These are phyloP conservation scores for Bryoerythrophyllum caledonicum DNA, from an alignment of 225 moss, liverwort and hornwort genomes.

Conservation along the genomic window DNA sequence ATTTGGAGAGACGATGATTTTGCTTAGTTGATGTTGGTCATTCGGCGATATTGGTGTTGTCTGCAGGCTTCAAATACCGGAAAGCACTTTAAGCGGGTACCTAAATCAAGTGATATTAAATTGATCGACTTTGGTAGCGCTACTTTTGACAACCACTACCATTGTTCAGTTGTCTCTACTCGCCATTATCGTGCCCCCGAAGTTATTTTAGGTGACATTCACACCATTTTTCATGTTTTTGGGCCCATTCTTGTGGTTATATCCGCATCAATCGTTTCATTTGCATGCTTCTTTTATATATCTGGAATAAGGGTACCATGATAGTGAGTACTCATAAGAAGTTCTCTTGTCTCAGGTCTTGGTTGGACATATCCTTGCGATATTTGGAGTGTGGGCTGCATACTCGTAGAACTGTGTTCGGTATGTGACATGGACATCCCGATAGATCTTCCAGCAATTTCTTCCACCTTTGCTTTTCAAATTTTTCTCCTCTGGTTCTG, in stretches of 20 bases:
- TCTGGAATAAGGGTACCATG: constrained; percentile 27
- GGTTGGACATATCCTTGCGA: constrained; percentile 98
- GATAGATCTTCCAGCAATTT: constrained; percentile 1
- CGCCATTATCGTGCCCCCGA: constrained; percentile 84
- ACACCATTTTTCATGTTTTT: neutral
- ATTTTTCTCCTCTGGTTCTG: neutral
- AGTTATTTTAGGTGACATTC: constrained; percentile 64
- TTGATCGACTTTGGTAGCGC: constrained; percentile 87
- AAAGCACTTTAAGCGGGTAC: constrained; percentile 76
- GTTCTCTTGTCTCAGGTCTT: constrained; percentile 69
- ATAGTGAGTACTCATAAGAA: constrained; percentile 44
- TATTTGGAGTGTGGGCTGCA: constrained; percentile 98
- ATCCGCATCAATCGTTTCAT: constrained; percentile 11
- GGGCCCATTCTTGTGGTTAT: neutral
- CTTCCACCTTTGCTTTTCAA: constrained; percentile 4
- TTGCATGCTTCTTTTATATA: constrained; percentile 28
- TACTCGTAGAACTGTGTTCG: constrained; percentile 94
- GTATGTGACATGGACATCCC: constrained; percentile 50
- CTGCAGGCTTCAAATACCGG: constrained; percentile 54
- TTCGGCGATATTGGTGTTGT: neutral
- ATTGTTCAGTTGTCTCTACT: constrained; percentile 86
- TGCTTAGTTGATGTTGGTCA: constrained; percentile 5
- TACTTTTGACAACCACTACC: constrained; percentile 80
- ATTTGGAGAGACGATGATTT: neutral
- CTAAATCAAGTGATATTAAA: constrained; percentile 75